These are phyloP conservation scores for Sonneratia alba DNA, from an alignment of 345 rosid species.

Conservation along the genomic window DNA sequence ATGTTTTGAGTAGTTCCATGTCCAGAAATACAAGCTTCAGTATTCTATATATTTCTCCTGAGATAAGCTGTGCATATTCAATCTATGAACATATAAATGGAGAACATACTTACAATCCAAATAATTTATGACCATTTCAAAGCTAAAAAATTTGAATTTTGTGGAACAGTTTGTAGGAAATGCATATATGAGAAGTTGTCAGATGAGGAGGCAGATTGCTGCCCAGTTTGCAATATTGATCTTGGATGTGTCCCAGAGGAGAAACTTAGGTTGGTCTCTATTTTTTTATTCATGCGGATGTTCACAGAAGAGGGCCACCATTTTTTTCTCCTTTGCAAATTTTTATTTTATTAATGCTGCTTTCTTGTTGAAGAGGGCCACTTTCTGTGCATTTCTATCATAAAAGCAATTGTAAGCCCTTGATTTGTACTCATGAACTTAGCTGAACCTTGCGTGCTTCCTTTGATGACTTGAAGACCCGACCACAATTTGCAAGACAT, in stretches of 20 bases:
- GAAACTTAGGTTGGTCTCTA: constrained; percentile 44
- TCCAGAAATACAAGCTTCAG: neutral
- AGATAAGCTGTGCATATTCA: neutral
- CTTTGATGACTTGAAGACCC: constrained; percentile 35
- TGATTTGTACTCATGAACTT: neutral
- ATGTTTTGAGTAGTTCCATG: neutral
- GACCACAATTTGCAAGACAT: constrained; percentile 72
- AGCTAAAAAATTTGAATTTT: neutral
- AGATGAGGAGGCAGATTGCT: constrained; percentile 52
- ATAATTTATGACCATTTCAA: neutral
- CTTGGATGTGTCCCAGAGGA: constrained; percentile 60
- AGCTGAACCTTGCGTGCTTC: neutral
- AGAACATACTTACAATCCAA: neutral
- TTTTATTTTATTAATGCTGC: too few relatives aligned
- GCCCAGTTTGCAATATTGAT: constrained; percentile 66
- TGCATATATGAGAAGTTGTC: constrained; percentile 63
- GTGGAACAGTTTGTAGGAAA: constrained; percentile 56
- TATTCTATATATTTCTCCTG: neutral
- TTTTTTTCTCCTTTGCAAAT: too few relatives aligned
- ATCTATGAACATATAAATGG: neutral
- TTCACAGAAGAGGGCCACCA: too few relatives aligned
- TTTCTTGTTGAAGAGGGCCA: neutral
- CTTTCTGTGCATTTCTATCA: neutral
- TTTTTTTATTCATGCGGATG: neutral
- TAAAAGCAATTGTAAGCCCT: neutral